Base-by-base conservation (phyloP, 2,329 filamentous ascomycete genomes). In the Diplodia corticola region DNA sequence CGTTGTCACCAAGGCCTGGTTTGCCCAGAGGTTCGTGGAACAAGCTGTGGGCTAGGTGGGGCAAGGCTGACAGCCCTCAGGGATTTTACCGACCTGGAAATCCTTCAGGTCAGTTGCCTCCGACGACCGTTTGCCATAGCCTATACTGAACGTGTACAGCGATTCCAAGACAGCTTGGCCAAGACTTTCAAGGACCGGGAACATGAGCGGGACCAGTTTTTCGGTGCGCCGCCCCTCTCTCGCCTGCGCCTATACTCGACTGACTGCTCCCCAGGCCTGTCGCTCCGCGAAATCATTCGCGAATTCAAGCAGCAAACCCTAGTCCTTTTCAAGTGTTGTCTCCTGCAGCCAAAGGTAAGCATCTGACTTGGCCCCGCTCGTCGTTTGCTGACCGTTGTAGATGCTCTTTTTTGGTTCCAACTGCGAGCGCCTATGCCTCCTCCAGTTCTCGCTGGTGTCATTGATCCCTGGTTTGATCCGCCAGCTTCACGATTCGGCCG, bases 221-320 rank as follows among this genome's bases (percentile, higher is more conserved):
- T 98, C 69, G 95, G 94, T 79, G 15, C 35, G 54, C 20, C 20
- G 35, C 13, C 22, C 22, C 35, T 17, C 22, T 24, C 46, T 28
- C 22, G 13, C 24, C 22, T 17, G 30, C 28, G 17, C 35, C 10
- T 86, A 86, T 15, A 51, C 17, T 54, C 40, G 12, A 24, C 68
- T 70, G 33, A 71, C 50, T 3, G 24, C 37, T 60, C 24, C 50
- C 20, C 69, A 86, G 85, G 86, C 15, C 81, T 88, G 65, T 96
- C 92, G 69, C 82, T 97, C 70, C 86, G 95, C 66, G 94, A 98
- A 80, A 85, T 99, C 75, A 90, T 99, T 65, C 90, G 94, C 76
- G 92, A 97, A 78, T 99, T 96, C 79, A 93, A 91, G 78, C 92
- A 92, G 84, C 93, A 99, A 83, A 96, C 93, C 0, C 81, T 99